phyloP scores from a whole-genome alignment of 371 early-diverging fungal species.

The Mortierella sp. region DNA sequence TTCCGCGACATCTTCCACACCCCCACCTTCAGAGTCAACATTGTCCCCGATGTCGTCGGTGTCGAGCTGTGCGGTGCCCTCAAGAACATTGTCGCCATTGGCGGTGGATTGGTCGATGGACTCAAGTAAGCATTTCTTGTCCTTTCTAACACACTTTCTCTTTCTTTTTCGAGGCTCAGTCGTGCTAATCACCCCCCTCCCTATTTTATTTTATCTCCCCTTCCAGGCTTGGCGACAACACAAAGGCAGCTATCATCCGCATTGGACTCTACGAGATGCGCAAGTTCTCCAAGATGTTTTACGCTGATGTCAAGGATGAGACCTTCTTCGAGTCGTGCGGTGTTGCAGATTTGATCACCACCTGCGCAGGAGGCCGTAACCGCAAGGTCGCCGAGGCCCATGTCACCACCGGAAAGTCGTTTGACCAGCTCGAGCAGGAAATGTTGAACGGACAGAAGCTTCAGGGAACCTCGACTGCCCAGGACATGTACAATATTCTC shows the following conservation, averaged over 20 bases:
- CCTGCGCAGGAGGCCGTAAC: conserved; percentile 98
- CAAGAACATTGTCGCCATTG: conserved; percentile 99
- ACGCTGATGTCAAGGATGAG: conserved; percentile 82
- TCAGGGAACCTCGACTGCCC: conserved; percentile 95
- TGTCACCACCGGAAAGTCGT: conserved; percentile 89
- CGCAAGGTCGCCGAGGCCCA: conserved; percentile 93
- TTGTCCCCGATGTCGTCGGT: conserved; percentile 89
- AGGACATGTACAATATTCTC: conserved; percentile 91
- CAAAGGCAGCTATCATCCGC: conserved; percentile 97
- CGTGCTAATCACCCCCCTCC: background rate
- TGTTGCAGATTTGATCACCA: conserved; percentile 94
- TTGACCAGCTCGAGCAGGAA: conserved; percentile 91
- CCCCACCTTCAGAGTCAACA: conserved; percentile 87
- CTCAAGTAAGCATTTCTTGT: conserved; percentile 41
- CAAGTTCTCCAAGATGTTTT: conserved; percentile 89
- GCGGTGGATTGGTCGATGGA: conserved; percentile 96
- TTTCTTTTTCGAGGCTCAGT: background rate
- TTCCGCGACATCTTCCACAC: conserved; percentile 90
- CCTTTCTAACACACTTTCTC: no score
- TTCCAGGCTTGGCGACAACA: conserved; percentile 85
- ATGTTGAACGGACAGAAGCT: conserved; percentile 98
- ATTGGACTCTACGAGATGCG: conserved; percentile 97
- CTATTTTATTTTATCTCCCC: background rate
- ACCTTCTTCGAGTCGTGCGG: conserved; percentile 98
- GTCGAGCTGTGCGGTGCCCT: conserved; percentile 98